phyloP scores from a whole-genome alignment of 805 yeast genomes.

The Candida dajiaensis region DNA sequence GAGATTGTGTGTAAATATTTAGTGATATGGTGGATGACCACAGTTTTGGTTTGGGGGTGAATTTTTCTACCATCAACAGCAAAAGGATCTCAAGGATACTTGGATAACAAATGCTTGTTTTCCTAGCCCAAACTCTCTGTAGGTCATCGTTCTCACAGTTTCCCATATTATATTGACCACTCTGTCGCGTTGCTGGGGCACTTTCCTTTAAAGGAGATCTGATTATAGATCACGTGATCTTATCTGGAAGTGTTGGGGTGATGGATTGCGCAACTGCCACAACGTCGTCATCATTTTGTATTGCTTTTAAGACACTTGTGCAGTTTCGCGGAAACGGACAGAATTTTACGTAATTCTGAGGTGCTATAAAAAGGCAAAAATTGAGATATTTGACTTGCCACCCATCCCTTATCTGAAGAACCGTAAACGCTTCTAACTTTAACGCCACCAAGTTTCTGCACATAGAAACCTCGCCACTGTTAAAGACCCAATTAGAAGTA shows the following conservation, averaged over 20 bases:
- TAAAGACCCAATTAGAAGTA: not conserved
- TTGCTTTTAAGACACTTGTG: not conserved
- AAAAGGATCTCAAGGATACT: not conserved
- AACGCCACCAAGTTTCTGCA: not conserved
- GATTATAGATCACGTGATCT: conserved; percentile 1
- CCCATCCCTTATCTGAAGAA: not conserved
- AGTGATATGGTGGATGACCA: not conserved
- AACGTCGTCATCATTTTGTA: not conserved
- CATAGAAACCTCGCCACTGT: not conserved
- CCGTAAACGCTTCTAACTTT: not conserved
- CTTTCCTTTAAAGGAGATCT: not conserved
- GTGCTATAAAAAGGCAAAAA: not conserved
- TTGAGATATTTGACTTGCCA: not conserved
- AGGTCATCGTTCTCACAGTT: too few relatives aligned
- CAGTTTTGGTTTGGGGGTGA: not conserved
- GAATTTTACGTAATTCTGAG: not conserved
- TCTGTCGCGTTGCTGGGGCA: too few relatives aligned
- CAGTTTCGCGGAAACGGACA: not conserved
- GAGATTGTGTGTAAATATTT: not conserved
- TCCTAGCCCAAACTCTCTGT: not conserved
- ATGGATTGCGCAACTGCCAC: not conserved
- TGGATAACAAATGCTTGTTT: not conserved
- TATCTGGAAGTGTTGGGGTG: too few relatives aligned
- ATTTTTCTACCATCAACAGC: too few relatives aligned
- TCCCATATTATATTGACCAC: too few relatives aligned